Evolutionary conservation across 495 filamentous ascomycete species (phyloP).

Genomic region (Saxophila tyrrhenica): DNA sequence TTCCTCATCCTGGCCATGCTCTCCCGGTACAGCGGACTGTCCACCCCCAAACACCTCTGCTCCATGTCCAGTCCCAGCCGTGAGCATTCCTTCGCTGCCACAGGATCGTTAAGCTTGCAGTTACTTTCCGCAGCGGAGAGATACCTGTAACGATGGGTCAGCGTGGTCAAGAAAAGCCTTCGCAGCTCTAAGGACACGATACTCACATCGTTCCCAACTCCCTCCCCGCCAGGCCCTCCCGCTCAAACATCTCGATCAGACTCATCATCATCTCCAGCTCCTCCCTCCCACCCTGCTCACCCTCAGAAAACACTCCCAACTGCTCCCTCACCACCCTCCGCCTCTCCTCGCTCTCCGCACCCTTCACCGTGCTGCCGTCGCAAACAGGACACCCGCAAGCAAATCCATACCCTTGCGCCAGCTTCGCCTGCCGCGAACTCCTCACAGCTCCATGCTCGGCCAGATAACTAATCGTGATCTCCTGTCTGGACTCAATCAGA

Average conservation of each 20-base stretch:
- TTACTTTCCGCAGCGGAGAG: not conserved
- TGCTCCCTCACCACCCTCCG: not conserved
- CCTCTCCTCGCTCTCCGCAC: not conserved
- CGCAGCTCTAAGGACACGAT: not conserved
- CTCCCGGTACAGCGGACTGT: constrained; percentile 3
- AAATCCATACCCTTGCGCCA: constrained; percentile 18
- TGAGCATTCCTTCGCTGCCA: not conserved
- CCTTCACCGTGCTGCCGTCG: not conserved
- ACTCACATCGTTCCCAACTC: constrained; percentile 7
- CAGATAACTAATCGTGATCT: constrained; percentile 23
- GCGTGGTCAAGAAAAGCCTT: not conserved
- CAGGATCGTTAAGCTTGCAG: not conserved
- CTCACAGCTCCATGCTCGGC: constrained; percentile 8
- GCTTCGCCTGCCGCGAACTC: constrained; percentile 4
- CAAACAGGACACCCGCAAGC: constrained; percentile 14
- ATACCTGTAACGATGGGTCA: not conserved
- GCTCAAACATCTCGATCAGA: constrained; percentile 4
- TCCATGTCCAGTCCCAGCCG: constrained; percentile 1
- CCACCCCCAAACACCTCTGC: not conserved
- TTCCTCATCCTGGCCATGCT: not conserved
- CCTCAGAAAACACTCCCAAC: not conserved
- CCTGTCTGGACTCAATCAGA: constrained; percentile 16
- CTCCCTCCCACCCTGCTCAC: not conserved
- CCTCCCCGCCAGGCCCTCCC: not conserved
- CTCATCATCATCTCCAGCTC: constrained; percentile 1